A percentile compares a stretch with the other conserved stretches of the same genome.
Conservation (phyloP, 1,139 yeast species). For the Hansenula lynferdii region DNA sequence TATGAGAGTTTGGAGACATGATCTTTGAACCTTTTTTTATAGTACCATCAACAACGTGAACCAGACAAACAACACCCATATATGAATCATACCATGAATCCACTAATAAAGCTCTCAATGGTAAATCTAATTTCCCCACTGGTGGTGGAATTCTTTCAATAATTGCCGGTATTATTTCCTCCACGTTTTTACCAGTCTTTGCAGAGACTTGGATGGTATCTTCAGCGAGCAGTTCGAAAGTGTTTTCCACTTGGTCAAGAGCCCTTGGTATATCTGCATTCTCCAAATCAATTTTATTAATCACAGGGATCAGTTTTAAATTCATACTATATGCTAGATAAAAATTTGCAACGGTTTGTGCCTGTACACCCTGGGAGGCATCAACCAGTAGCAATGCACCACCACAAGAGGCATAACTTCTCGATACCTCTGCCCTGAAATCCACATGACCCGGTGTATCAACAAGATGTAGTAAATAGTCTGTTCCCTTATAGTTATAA, state of each 20-base stretch:
- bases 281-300: slow-evolving; percentile 87
- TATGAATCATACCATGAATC: slow-evolving; percentile 98
- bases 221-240: slow-evolving; percentile 72
- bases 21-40: slow-evolving; percentile 72
- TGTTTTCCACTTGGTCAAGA: slow-evolving; percentile 74
- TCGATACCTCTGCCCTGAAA: slow-evolving; percentile 86
- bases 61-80: slow-evolving; percentile 86
- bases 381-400: slow-evolving; percentile 91
- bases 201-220: slow-evolving; percentile 89
- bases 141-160: slow-evolving; percentile 78
- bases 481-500: slow-evolving; percentile 63
- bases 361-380: slow-evolving; percentile 96
- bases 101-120: slow-evolving; percentile 75
- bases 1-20: slow-evolving; percentile 70
- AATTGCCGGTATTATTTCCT: slow-evolving; percentile 69
- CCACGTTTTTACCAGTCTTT: slow-evolving; percentile 82
- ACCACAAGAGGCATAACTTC: slow-evolving; percentile 94
- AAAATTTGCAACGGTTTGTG: slow-evolving; percentile 96
- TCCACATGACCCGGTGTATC: slow-evolving; percentile 99
- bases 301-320: slow-evolving; percentile 77
- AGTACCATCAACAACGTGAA: slow-evolving; percentile 79
- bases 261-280: slow-evolving; percentile 83
- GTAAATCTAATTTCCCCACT: slow-evolving; percentile 44
- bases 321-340: slow-evolving; percentile 86
- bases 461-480: slow-evolving; percentile 81